Evolutionary conservation across 805 yeast species (phyloP).

Genomic region (Wickerhamomyces subpelliculosus): DNA sequence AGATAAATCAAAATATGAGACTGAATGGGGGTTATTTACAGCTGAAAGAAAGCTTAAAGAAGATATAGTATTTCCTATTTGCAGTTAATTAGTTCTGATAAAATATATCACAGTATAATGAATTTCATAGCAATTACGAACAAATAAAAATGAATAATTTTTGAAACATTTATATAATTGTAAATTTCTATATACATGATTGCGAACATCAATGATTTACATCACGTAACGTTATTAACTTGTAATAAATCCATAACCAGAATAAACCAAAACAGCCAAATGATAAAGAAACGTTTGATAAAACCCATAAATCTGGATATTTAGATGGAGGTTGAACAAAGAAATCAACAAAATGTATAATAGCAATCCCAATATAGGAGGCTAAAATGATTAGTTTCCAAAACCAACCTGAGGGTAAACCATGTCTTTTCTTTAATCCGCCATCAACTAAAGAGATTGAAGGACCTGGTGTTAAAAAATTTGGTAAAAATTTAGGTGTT

Average conservation of each 20-base stretch:
- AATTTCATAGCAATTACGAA: background rate
- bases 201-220: background rate
- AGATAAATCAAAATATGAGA: conserved; percentile 49
- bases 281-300: conserved; percentile 65
- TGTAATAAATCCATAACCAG: conserved; percentile 78
- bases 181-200: background rate
- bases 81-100: conserved; percentile 21
- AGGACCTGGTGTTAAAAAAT: conserved; percentile 37
- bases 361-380: conserved; percentile 45
- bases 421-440: conserved; percentile 29
- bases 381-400: conserved; percentile 45
- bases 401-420: conserved; percentile 42
- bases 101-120: conserved; percentile 22
- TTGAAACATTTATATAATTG: background rate
- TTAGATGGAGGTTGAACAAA: conserved; percentile 42
- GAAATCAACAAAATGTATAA: conserved; percentile 49
- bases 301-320: conserved; percentile 83
- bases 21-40: conserved; percentile 65
- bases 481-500: conserved; percentile 37
- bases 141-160: no score
- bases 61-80: conserved; percentile 32
- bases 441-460: conserved; percentile 27
- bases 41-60: conserved; percentile 39
- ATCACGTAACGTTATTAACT: conserved; percentile 20
- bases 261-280: conserved; percentile 69